Evolutionary conservation across 768 basidiomycete species (phyloP).

Genomic region (Trametes cingulata): DNA sequence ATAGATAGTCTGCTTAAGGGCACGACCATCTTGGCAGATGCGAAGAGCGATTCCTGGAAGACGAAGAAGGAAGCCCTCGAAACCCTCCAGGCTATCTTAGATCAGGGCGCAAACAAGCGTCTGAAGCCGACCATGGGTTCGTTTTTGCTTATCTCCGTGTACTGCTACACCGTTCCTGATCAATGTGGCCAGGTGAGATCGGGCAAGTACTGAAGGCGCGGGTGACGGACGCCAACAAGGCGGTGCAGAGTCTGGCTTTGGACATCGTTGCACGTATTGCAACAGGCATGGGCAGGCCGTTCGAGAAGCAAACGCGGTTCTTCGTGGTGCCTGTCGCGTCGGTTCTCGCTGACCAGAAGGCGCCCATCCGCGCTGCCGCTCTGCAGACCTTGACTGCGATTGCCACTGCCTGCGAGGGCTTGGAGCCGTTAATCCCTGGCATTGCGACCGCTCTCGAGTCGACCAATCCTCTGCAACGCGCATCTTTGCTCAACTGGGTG

Average conservation of each 20-base stretch:
- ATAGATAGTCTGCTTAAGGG: conserved; percentile 83
- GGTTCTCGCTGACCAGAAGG: conserved; percentile 92
- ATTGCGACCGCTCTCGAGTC: conserved; percentile 82
- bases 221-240: conserved; percentile 90
- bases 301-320: conserved; percentile 84
- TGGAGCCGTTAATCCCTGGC: conserved; percentile 81
- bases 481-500: conserved; percentile 77
- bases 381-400: conserved; percentile 80
- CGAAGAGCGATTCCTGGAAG: conserved; percentile 96
- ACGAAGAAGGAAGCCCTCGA: conserved; percentile 95
- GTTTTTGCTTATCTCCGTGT: conserved; percentile 20
- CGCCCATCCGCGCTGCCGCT: conserved; percentile 77
- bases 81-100: conserved; percentile 75
- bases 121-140: conserved; percentile 88
- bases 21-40: conserved; percentile 77
- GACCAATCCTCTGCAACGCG: conserved; percentile 84
- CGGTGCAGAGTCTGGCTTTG: conserved; percentile 86
- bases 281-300: conserved; percentile 91
- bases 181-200: conserved; percentile 70
- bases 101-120: conserved; percentile 90
- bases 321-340: conserved; percentile 77
- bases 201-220: conserved; percentile 85
- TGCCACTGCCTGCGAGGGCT: conserved; percentile 76
- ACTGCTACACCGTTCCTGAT: background rate
- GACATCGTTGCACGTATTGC: conserved; percentile 91